Evolutionary conservation across 2,329 filamentous ascomycete species (phyloP).

Genomic region (Helotiales sp.): DNA sequence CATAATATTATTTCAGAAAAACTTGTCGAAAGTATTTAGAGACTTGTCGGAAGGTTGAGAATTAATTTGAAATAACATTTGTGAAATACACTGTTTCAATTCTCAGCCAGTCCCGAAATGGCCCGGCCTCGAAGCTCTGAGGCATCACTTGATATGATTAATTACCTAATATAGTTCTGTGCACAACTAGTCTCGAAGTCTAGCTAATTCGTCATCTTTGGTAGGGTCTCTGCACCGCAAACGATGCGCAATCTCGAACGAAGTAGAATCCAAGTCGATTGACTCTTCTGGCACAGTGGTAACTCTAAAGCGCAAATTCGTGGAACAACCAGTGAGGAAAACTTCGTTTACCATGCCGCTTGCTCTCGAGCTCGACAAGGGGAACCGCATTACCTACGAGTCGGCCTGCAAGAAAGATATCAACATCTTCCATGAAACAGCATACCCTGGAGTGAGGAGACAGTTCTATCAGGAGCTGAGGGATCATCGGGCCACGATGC

Average conservation of each 20-base stretch:
- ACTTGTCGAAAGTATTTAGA: too few relatives aligned
- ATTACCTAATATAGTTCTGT: too few relatives aligned
- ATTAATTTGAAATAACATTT: too few relatives aligned
- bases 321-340: neutral
- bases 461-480: slow-evolving; percentile 29
- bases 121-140: too few relatives aligned
- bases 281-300: slow-evolving; percentile 9
- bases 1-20: too few relatives aligned
- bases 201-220: too few relatives aligned
- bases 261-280: slow-evolving; percentile 21
- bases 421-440: slow-evolving; percentile 21
- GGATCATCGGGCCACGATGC: slow-evolving; percentile 27
- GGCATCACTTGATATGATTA: too few relatives aligned
- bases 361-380: slow-evolving; percentile 15
- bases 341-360: slow-evolving; percentile 13
- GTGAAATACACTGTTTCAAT: too few relatives aligned
- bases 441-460: slow-evolving; percentile 8
- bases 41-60: too few relatives aligned
- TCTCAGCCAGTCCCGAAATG: too few relatives aligned
- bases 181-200: too few relatives aligned
- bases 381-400: slow-evolving; percentile 17
- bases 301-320: slow-evolving; percentile 11
- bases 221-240: too few relatives aligned
- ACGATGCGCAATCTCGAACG: slow-evolving; percentile 8
- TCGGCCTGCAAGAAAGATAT: slow-evolving; percentile 8